A percentile compares a stretch with the other conserved stretches of the same genome.
These are phyloP conservation scores for Wickerhamomyces chambardii DNA, from an alignment of 805 yeast species.

Conservation along the genomic window DNA sequence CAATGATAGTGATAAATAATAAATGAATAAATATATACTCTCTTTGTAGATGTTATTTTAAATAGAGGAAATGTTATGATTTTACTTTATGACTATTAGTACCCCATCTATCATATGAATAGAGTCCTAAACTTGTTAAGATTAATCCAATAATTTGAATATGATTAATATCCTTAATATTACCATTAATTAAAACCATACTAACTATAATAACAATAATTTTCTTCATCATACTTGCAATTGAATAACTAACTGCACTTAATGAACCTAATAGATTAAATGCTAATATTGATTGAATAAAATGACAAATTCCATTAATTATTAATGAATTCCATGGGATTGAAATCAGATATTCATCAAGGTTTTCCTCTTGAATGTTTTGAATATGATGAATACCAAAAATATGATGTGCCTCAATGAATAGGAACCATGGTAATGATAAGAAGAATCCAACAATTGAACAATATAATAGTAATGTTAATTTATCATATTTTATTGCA, in stretches of 20 bases:
- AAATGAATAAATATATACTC: too few relatives aligned
- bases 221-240: conserved; percentile 82
- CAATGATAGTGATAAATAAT: too few relatives aligned
- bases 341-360: conserved; percentile 17
- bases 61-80: too few relatives aligned
- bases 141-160: conserved; percentile 39
- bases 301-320: conserved; percentile 69
- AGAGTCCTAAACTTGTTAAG: conserved; percentile 46
- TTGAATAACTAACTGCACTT: conserved; percentile 78
- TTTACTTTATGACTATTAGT: too few relatives aligned
- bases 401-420: conserved; percentile 43
- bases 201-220: conserved; percentile 78
- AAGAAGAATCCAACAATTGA: conserved; percentile 63
- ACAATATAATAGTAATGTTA: conserved; percentile 75
- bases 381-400: conserved; percentile 1
- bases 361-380: conserved; percentile 9
- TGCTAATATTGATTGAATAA: conserved; percentile 71
- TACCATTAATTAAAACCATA: conserved; percentile 47
- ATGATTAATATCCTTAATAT: conserved; percentile 1
- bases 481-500: conserved; percentile 53
- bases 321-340: conserved; percentile 42
- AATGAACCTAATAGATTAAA: conserved; percentile 74
- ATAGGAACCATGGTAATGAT: conserved; percentile 67
- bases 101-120: conserved; percentile 56
- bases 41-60: too few relatives aligned